Conservation (phyloP, 345 rosid genomes). For the Boechera divaricarpa region DNA sequence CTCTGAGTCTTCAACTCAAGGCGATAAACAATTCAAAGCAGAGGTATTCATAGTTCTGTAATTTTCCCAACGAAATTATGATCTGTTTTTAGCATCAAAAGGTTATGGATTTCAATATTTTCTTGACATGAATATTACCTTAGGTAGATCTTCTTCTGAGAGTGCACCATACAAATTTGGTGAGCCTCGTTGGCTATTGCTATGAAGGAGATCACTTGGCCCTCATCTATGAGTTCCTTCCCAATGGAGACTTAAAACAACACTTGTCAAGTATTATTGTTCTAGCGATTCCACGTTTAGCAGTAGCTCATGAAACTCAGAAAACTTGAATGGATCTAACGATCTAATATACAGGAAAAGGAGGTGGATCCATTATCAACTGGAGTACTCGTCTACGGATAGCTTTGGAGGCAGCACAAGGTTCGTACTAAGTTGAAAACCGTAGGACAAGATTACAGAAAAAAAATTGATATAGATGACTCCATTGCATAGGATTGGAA, state of each 20-base stretch:
- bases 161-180: slow-evolving; percentile 56
- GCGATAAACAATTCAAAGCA: slow-evolving; percentile 40
- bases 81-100: background rate
- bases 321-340: background rate
- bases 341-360: slow-evolving; percentile 14
- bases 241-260: slow-evolving; percentile 46
- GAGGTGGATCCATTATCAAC: slow-evolving; percentile 12
- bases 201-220: slow-evolving; percentile 48
- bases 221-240: slow-evolving; percentile 54
- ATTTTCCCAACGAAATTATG: background rate
- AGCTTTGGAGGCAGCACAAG: slow-evolving; percentile 58
- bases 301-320: background rate
- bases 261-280: slow-evolving; percentile 42
- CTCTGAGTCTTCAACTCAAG: slow-evolving; percentile 47
- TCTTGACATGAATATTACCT: background rate
- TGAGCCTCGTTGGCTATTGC: slow-evolving; percentile 52
- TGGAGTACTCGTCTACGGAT: slow-evolving; percentile 51
- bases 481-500: slow-evolving; percentile 32
- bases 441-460: background rate
- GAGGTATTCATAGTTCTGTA: slow-evolving; percentile 7
- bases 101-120: background rate
- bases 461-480: slow-evolving; percentile 8
- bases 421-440: slow-evolving; percentile 17
- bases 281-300: background rate
- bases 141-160: slow-evolving; percentile 53